A percentile compares a stretch with the other conserved stretches of the same genome.
These are phyloP conservation scores for Ophiocordyceps camponoti-rufipedis DNA, from an alignment of 2,329 filamentous ascomycete genomes.

Conservation along the genomic window DNA sequence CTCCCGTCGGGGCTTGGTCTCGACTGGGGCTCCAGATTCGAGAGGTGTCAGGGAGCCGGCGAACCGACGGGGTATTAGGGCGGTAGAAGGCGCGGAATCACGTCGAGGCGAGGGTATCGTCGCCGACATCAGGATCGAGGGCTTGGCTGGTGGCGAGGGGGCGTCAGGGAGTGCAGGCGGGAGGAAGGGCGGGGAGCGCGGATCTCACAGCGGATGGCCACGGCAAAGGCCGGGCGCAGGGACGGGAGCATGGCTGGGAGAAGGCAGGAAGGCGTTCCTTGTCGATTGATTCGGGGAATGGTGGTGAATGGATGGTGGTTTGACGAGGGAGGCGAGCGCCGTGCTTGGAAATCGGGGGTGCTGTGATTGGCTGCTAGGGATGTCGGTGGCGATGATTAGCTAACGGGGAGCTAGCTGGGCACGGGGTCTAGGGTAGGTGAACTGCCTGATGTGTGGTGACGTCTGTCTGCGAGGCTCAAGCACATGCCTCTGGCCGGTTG, in stretches of 20 bases:
- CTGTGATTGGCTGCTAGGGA: slow-evolving; percentile 1
- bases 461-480: no score
- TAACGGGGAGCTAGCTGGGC: background rate
- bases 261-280: background rate
- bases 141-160: background rate
- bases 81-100: slow-evolving; percentile 40
- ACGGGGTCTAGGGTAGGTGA: background rate
- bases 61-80: slow-evolving; percentile 40
- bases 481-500: no score
- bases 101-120: slow-evolving; percentile 40
- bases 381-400: slow-evolving; percentile 1
- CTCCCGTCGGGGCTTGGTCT: slow-evolving; percentile 44
- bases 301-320: background rate
- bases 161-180: background rate
- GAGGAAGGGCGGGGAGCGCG: slow-evolving; percentile 2
- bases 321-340: background rate
- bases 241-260: slow-evolving; percentile 24
- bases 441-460: background rate
- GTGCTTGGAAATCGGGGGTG: background rate
- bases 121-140: slow-evolving; percentile 17
- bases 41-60: slow-evolving; percentile 38
- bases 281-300: background rate
- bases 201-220: slow-evolving; percentile 29
- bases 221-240: slow-evolving; percentile 30
- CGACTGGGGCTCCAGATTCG: slow-evolving; percentile 27